Evolutionary conservation across 345 rosid genomes (phyloP), one percentile per base, ranked within the genome.

Genomic region (Rubroshorea leprosula): DNA sequence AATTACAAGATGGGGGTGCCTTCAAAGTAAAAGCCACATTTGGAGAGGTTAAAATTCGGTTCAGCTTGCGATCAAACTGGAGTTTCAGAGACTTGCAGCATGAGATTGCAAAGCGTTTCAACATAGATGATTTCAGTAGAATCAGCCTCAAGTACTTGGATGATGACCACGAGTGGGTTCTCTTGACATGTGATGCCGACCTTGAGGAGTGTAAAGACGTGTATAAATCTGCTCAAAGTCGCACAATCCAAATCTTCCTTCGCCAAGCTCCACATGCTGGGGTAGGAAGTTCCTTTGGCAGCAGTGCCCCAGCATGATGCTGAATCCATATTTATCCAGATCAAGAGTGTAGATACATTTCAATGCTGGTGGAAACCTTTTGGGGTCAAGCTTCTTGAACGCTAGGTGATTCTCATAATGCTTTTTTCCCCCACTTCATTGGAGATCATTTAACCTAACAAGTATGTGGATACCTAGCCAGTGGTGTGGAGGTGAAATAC

Each of bases 181-280:
- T 82, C 54, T 72, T 82, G 77, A 82, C 84, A 20, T 83, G 93
- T 51, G 85, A 86, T 60, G 82, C 78, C 0, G 93, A 86, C 67
- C 86, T 91, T 10, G 95, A 88, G 75, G 98, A 91, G 68, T 91
- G 98, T 52, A 75, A 74, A 41, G 92, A 91, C 52, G 72, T 86
- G 51, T 49, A 82, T 64, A 84, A 70, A 71, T 63, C 72, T 60
- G 71, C 72, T 22, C 77, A 57, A 54, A 69, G 66, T 52, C 74
- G 62, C 44, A 84, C 89, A 23, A 82, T 91, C 61, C 79, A 73
- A 56, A 78, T 88, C 61, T 68, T 85, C 9, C 45, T 87, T 25
- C 76, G 76, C 51, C 77, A 55, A 64, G 75, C 74, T 54, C 67
- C 66, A 49, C 72, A 73, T 48, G 60, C 48, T 15, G 73, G 51